Evolutionary conservation across 2,329 filamentous ascomycete species (phyloP), one percentile per base, ranked within the genome.

Genomic region (Ceratocystis cacaofunesta): DNA sequence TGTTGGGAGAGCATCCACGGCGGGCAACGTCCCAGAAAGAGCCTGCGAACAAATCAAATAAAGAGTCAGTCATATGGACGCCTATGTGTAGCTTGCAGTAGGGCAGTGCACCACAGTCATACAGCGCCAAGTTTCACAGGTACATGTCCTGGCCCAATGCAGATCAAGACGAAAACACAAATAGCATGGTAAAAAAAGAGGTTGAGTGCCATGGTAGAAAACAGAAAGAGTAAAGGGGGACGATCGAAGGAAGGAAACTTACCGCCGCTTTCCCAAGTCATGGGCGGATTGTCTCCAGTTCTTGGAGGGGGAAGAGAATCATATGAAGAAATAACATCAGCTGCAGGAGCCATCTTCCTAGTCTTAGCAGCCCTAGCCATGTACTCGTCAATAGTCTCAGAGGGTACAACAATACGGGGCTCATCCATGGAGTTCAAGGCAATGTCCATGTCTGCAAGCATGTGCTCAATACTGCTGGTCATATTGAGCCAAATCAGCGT

Each of bases 351-450:
- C 57, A 85, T 74, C 17, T 72, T 73, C 57, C 78, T 75, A 7
- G 76, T 79, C 68, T 78, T 74, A 64, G 77, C 75, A 44, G 84
- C 84, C 66, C 78, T 77, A 58, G 75, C 72, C 74, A 88, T 78
- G 65, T 81, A 78, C 0, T 72, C 72, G 30, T 82, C 74, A 62
- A 88, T 80, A 5, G 83, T 79, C 70, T 88, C 84, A 79, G 80
- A 86, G 2, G 84, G 80, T 1, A 83, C 81, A 10, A 87, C 79
- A 7, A 88, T 70, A 30, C 85, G 78, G 48, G 85, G 85, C 70
- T 88, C 85, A 70, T 88, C 85, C 79, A 87, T 83, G 36, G 81
- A 78, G 69, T 88, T 88, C 67, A 87, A 77, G 0, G 85, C 79
- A 66, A 88, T 78, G 68, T 87, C 85, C 80, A 88, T 84, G 70